Evolutionary conservation across 1,139 yeast species (phyloP).

Genomic region (Blastobotrys aristatus): DNA sequence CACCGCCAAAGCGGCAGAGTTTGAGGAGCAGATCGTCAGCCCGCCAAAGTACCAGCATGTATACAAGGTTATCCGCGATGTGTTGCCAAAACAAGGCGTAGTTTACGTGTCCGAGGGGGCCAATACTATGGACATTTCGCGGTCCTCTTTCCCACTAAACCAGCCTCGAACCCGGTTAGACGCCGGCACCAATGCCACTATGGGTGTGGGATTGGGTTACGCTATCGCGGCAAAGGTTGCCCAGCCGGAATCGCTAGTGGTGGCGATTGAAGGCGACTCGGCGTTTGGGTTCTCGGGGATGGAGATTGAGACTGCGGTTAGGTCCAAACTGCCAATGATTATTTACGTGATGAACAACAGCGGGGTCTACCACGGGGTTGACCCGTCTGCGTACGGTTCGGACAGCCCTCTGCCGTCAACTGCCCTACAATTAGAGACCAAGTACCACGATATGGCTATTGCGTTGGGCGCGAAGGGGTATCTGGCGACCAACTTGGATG

Average conservation of each 20-base stretch:
- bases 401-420: conserved; percentile 46
- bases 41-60: conserved; percentile 50
- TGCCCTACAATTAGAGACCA: conserved; percentile 49
- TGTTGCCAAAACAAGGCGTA: conserved; percentile 32
- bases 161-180: conserved; percentile 52
- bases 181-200: conserved; percentile 68
- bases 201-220: conserved; percentile 66
- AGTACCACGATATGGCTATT: conserved; percentile 49
- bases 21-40: conserved; percentile 26
- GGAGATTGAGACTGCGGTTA: conserved; percentile 59
- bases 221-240: conserved; percentile 56
- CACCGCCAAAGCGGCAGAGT: conserved; percentile 33
- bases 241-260: conserved; percentile 41
- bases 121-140: conserved; percentile 63
- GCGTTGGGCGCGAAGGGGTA: conserved; percentile 54
- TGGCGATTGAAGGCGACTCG: conserved; percentile 66
- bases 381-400: conserved; percentile 32
- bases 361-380: conserved; percentile 60
- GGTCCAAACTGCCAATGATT: conserved; percentile 48
- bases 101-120: conserved; percentile 60
- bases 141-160: conserved; percentile 53
- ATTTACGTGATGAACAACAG: conserved; percentile 63
- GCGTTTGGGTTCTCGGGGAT: conserved; percentile 67
- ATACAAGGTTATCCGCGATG: conserved; percentile 44
- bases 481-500: conserved; percentile 39